Evolutionary conservation across 148 eudicot genomes (phyloP), one percentile per base, ranked within the genome.

Genomic region (Chenopodium suecicum): DNA sequence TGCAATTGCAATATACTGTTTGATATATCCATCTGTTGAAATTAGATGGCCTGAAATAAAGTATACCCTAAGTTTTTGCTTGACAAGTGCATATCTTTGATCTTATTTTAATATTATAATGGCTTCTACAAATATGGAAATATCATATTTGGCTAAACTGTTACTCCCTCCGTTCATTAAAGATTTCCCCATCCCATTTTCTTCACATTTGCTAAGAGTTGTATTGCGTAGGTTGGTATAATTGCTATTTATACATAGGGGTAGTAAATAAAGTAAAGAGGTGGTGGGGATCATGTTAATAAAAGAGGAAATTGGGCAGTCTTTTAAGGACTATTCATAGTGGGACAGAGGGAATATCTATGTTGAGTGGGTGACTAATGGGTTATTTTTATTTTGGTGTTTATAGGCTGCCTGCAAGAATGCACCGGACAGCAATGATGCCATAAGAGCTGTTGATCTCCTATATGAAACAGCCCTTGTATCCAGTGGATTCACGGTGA

Each of bases 381-480:
- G 13, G 13, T 16, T 17, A 27, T 72, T 46, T 75, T 16, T 0
- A 14, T 52, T 80, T 32, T 70, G 77, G 7, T 77, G 58, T 50
- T 65, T 83, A 76, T 91, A 97, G 99, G 99, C 99, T 76, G 99
- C 99, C 46, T 90, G 99, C 89, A 94, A 90, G 86, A 97, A 92
- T 79, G 91, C 88, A 27, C 93, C 99, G 0, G 99, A 94, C 32
- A 94, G 95, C 78, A 68, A 76, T 10, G 99, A 97, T 46, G 99
- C 98, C 20, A 87, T 84, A 80, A 88, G 91, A 81, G 95, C 95
- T 16, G 92, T 94, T 23, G 97, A 97, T 52, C 94, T 94, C 25
- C 64, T 96, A 46, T 92, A 90, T 46, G 96, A 94, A 76, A 94
- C 99, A 0, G 98, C 99, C 46, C 76, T 94, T 77, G 89, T 94